Evolutionary conservation across 164 flowering plant species (phyloP), one percentile per base, ranked within the genome.

Genomic region (Dillenia turbinata): DNA sequence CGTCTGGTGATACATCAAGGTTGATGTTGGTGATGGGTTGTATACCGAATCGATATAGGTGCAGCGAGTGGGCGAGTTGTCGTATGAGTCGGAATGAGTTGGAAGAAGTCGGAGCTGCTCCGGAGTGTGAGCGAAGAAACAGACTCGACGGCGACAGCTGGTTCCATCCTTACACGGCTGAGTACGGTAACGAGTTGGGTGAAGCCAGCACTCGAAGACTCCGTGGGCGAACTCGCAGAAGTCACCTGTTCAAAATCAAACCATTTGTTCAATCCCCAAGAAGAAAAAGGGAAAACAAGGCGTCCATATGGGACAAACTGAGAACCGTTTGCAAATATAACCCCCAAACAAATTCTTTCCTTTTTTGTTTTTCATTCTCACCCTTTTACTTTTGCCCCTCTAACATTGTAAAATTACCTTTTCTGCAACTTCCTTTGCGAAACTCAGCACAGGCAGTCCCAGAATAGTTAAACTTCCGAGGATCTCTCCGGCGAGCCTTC

Each of bases 131-230:
- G 91, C 91, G 54, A 86, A 86, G 73, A 86, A 86, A 66, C 91
- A 86, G 3, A 86, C 79, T 11, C 82, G 64, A 16, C 91, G 77
- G 12, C 79, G 67, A 26, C 91, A 86, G 43, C 60, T 68, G 15
- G 69, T 60, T 4, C 91, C 91, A 14, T 86, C 88, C 66, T 84
- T 84, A 49, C 91, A 86, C 0, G 91, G 80, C 79, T 86, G 91
- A 19, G 91, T 86, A 12, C 91, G 77, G 59, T 85, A 83, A 6
- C 91, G 75, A 7, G 81, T 82, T 1, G 91, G 91, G 62, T 86
- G 91, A 0, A 86, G 83, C 91, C 91, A 85, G 54, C 85, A 78
- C 82, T 85, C 90, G 47, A 83, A 85, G 10, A 85, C 86, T 4
- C 91, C 91, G 59, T 86, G 89, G 7, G 91, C 84, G 59, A 62